Evolutionary conservation across 345 rosid species (phyloP), one percentile per base, ranked within the genome.

Genomic region (Moricandia moricandioides): DNA sequence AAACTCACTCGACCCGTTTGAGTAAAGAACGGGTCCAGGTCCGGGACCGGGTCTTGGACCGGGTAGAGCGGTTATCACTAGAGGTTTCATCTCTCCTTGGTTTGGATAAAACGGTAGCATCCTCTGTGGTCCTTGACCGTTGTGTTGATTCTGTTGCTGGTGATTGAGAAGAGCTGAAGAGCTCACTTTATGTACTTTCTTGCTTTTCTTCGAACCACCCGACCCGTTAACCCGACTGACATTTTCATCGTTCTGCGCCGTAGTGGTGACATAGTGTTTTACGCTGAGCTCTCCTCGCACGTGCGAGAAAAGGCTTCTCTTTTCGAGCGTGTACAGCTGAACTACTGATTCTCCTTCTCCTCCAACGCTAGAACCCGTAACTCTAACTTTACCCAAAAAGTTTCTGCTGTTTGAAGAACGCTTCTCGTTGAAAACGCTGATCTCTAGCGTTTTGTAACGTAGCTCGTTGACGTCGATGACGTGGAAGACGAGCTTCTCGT

Each of bases 221-320:
- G 80, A 69, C 13, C 80, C 82, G 16, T 78, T 76, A 26, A 71
- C 76, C 26, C 70, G 67, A 55, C 70, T 65, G 12, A 45, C 0
- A 35, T 49, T 62, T 43, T 72, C 71, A 37, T 72, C 83, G 12
- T 58, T 82, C 18, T 75, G 81, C 45, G 73, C 84, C 34, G 70
- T 72, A 1, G 79, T 57, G 3, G 88, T 82, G 1, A 85, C 81
- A 40, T 84, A 88, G 30, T 85, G 80, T 76, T 86, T 88, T 10
- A 90, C 43, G 56, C 86, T 84, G 67, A 90, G 78, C 77, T 90
- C 96, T 0, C 92, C 96, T 10, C 86, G 83, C 3, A 86, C 77
- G 69, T 90, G 96, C 33, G 91, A 86, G 78, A 90, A 90, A 49
- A 90, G 67, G 70, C 88, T 85, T 52, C 92, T 76, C 74, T 90